Base-by-base conservation (phyloP, 163 green algal species). In the Coccomyxa subellipsoidea region DNA sequence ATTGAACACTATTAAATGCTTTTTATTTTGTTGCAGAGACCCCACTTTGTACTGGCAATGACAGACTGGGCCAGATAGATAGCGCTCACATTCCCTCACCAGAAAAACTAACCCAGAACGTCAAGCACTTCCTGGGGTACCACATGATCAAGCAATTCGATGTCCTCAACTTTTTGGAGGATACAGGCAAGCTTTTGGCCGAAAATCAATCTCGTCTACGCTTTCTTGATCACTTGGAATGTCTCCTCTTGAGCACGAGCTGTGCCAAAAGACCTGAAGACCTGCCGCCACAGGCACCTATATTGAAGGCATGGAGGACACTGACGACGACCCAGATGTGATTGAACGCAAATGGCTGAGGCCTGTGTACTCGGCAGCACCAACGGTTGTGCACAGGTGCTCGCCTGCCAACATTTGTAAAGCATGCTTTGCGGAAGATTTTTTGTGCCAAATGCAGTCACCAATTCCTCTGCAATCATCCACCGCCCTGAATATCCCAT, bases 81-180 rank as follows among this genome's bases (percentile, higher is more conserved):
- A 18, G 23, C 21, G 47, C 47, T 59, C 47, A 59, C 23, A 12
- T 59, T 5, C 47, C 47, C 15, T 12, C 47, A 8, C 23, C 47
- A 59, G 47, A 59, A 1, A 59, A 59, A 18, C 47, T 59, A 18
- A 59, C 47, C 21, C 47, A 59, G 23, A 59, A 73, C 66, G 66
- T 73, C 66, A 73, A 73, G 27, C 66, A 73, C 66, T 73, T 73
- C 27, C 66, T 73, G 66, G 66, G 66, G 10, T 73, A 73, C 66
- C 66, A 73, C 7, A 4, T 73, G 66, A 73, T 73, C 66, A 73
- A 73, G n/a, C 29, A 73, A 23, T 73, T 73, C 32, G 66, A 73
- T 8, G 66, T 73, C 66, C 66, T 73, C 10, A 34, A 73, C 66
- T 73, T 73, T 34, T 6, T 73, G 27, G 66, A 73, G 27, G 66